Conservation (phyloP, 768 basidiomycete species). For the Naganishia vishniacii region DNA sequence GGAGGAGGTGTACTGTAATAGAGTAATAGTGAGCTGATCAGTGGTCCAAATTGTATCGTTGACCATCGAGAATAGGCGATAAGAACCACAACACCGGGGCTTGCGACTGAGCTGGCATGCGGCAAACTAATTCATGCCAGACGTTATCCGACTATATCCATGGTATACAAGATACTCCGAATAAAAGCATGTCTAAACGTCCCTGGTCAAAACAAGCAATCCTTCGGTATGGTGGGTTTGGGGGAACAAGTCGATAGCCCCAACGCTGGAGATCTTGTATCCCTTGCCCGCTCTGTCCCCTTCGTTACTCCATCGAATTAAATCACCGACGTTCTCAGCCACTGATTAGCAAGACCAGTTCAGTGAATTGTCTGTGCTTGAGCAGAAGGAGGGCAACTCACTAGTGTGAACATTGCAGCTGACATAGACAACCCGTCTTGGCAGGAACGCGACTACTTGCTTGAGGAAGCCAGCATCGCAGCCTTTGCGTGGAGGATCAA, state of each 20-base stretch:
- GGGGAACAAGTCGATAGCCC: slow-evolving; percentile 91
- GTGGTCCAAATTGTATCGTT: too few relatives aligned
- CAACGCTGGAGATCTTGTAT: slow-evolving; percentile 74
- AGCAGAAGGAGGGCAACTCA: slow-evolving; percentile 48
- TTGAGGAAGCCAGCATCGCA: slow-evolving; percentile 67
- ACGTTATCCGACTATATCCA: too few relatives aligned
- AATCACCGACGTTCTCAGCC: slow-evolving; percentile 23
- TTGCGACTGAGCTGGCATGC: too few relatives aligned
- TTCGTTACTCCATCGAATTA: slow-evolving; percentile 44
- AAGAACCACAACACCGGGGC: too few relatives aligned
- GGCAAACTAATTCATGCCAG: too few relatives aligned
- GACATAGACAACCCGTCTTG: slow-evolving; percentile 74
- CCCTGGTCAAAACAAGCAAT: slow-evolving; percentile 25
- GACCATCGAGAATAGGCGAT: too few relatives aligned
- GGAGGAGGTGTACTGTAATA: too few relatives aligned
- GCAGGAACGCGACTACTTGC: slow-evolving; percentile 68
- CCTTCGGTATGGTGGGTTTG: slow-evolving; percentile 52
- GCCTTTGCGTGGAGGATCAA: slow-evolving; percentile 89
- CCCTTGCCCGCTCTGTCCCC: slow-evolving; percentile 49
- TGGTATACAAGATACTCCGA: too few relatives aligned
- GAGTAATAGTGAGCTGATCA: too few relatives aligned
- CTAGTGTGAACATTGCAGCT: slow-evolving; percentile 87
- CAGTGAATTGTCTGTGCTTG: slow-evolving; percentile 67
- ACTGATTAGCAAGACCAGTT: slow-evolving; percentile 18
- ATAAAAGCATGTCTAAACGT: too few relatives aligned